Conservation (phyloP, 1,284 basidiomycete species). For the Tilletia caries region DNA sequence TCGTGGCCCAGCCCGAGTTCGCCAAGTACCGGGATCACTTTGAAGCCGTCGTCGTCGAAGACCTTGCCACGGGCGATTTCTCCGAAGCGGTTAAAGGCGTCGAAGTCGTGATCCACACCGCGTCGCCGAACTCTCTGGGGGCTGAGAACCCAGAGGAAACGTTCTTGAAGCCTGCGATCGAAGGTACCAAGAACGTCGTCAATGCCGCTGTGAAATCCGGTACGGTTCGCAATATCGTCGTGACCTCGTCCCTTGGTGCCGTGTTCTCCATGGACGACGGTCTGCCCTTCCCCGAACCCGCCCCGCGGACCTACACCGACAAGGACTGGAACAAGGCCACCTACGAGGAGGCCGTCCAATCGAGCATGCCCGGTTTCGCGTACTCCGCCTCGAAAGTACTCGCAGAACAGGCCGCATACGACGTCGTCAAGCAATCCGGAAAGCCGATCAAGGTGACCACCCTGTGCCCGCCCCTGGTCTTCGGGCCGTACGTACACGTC, state of each 20-base stretch:
- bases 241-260: constrained; percentile 65
- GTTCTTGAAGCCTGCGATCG: constrained; percentile 64
- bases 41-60: constrained; percentile 61
- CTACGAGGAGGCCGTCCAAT: constrained; percentile 32
- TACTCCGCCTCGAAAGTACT: constrained; percentile 61
- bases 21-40: constrained; percentile 58
- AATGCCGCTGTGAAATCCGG: constrained; percentile 61
- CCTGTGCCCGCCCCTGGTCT: constrained; percentile 14
- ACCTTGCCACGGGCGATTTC: constrained; percentile 66
- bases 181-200: constrained; percentile 64
- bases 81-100: constrained; percentile 69
- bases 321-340: constrained; percentile 68
- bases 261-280: constrained; percentile 42
- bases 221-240: constrained; percentile 63
- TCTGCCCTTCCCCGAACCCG: constrained; percentile 48
- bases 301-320: constrained; percentile 47
- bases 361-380: constrained; percentile 57
- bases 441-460: background rate
- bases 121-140: constrained; percentile 57
- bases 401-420: constrained; percentile 62
- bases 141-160: constrained; percentile 45
- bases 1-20: constrained; percentile 57
- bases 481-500: constrained; percentile 61
- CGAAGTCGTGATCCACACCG: constrained; percentile 64
- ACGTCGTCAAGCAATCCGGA: constrained; percentile 30